phyloP scores from a whole-genome alignment of 192 early-diverging fungal genomes.

The Neocallimastix lanati region DNA sequence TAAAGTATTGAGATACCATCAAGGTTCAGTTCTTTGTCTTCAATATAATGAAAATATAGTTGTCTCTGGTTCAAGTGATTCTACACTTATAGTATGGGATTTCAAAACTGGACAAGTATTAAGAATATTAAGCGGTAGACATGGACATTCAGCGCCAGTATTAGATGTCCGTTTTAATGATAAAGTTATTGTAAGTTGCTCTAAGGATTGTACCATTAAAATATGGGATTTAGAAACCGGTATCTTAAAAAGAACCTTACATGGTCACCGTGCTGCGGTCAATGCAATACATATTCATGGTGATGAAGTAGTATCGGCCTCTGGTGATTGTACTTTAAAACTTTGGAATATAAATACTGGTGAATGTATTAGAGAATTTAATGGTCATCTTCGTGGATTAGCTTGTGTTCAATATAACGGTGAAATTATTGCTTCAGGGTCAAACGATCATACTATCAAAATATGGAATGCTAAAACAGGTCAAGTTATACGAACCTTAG shows the following conservation, averaged over 20 bases:
- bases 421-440: conserved; percentile 60
- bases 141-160: conserved; percentile 20
- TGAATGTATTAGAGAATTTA: conserved; percentile 36
- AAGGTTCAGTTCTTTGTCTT: conserved; percentile 66
- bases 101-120: conserved; percentile 26
- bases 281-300: conserved; percentile 58
- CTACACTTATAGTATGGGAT: conserved; percentile 52
- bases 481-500: conserved; percentile 10
- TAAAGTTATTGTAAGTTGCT: conserved; percentile 59
- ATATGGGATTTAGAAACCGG: conserved; percentile 60
- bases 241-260: conserved; percentile 36
- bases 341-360: conserved; percentile 66
- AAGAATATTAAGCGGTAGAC: conserved; percentile 30
- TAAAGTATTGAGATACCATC: conserved; percentile 48
- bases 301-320: conserved; percentile 56
- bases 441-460: conserved; percentile 63
- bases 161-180: conserved; percentile 43
- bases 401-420: conserved; percentile 86
- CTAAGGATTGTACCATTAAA: conserved; percentile 80
- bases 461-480: conserved; percentile 27
- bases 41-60: conserved; percentile 53
- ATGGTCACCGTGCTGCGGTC: conserved; percentile 53
- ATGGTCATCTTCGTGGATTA: conserved; percentile 66
- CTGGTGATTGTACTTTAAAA: conserved; percentile 69
- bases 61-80: conserved; percentile 52